Conservation (phyloP, 2,329 filamentous ascomycete species). For the Trichoderma sp. region DNA sequence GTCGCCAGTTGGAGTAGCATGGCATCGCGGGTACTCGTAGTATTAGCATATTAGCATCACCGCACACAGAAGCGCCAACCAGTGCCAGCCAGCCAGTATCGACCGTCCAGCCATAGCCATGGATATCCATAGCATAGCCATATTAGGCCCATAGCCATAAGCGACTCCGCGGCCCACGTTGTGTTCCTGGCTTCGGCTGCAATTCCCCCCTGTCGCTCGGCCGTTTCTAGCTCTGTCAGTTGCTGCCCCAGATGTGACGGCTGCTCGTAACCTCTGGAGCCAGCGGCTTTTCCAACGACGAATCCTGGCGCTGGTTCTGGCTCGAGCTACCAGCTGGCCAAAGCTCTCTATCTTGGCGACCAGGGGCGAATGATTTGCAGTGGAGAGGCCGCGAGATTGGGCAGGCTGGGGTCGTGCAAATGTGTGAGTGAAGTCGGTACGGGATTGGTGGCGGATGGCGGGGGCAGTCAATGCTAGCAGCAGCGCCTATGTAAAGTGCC, state of each 20-base stretch:
- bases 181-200: conserved; percentile 18
- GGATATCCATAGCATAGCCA: not conserved
- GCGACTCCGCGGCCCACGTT: conserved; percentile 15
- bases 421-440: not conserved
- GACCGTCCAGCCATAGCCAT: not conserved
- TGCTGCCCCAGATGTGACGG: not conserved
- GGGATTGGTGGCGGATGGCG: not conserved
- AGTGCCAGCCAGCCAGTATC: not conserved
- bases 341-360: not conserved
- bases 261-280: not conserved
- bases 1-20: not conserved
- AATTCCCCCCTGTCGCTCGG: not conserved
- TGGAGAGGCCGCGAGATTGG: conserved; percentile 21
- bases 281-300: not conserved
- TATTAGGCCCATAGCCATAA: not conserved
- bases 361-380: conserved; percentile 5
- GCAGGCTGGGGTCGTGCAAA: not conserved
- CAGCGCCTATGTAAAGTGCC: not conserved
- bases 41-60: conserved; percentile 5
- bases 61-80: not conserved
- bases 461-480: not conserved
- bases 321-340: not conserved
- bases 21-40: not conserved
- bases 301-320: not conserved
- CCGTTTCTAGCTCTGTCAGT: not conserved